A percentile compares a stretch with the other conserved stretches of the same genome.
These are phyloP conservation scores for Xylariaceae sp. DNA, from an alignment of 2,329 filamentous ascomycete genomes.

Conservation along the genomic window DNA sequence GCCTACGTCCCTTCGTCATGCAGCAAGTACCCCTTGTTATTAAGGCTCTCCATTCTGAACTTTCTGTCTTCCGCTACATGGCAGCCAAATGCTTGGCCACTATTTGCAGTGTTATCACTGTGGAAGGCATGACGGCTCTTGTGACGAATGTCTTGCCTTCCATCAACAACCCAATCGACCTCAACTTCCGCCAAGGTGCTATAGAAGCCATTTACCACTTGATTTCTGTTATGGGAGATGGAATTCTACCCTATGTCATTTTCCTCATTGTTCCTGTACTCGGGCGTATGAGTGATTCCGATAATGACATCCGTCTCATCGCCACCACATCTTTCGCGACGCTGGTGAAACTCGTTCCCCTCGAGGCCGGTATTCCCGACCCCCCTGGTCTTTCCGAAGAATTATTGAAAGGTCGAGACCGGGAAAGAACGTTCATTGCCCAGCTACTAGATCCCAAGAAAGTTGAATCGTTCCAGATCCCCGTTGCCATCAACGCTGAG, in stretches of 20 bases:
- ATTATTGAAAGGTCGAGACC: slow-evolving; percentile 82
- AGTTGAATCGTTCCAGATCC: slow-evolving; percentile 88
- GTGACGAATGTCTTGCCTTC: slow-evolving; percentile 90
- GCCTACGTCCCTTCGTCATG: slow-evolving; percentile 76
- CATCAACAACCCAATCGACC: slow-evolving; percentile 84
- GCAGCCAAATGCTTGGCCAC: slow-evolving; percentile 97
- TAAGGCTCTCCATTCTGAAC: slow-evolving; percentile 78
- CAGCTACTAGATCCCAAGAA: slow-evolving; percentile 97
- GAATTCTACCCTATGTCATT: slow-evolving; percentile 94
- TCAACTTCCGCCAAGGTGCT: slow-evolving; percentile 85
- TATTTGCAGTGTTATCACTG: slow-evolving; percentile 91
- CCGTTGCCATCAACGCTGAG: slow-evolving; percentile 94
- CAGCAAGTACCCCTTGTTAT: slow-evolving; percentile 80
- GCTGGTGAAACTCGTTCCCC: slow-evolving; percentile 90
- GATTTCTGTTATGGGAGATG: slow-evolving; percentile 96
- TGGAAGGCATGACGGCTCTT: slow-evolving; percentile 92
- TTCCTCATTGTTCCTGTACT: slow-evolving; percentile 97
- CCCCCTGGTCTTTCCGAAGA: slow-evolving; percentile 88
- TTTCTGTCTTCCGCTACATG: slow-evolving; percentile 93
- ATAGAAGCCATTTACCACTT: slow-evolving; percentile 96
- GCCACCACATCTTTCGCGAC: slow-evolving; percentile 97
- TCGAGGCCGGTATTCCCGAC: slow-evolving; percentile 96
- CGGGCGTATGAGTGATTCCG: slow-evolving; percentile 96
- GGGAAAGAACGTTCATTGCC: slow-evolving; percentile 92
- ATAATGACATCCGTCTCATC: slow-evolving; percentile 89